A percentile compares a stretch with the other conserved stretches of the same genome.
These are phyloP conservation scores for Phalaenopsis equestris DNA, from an alignment of 106 monocot species.

Conservation along the genomic window DNA sequence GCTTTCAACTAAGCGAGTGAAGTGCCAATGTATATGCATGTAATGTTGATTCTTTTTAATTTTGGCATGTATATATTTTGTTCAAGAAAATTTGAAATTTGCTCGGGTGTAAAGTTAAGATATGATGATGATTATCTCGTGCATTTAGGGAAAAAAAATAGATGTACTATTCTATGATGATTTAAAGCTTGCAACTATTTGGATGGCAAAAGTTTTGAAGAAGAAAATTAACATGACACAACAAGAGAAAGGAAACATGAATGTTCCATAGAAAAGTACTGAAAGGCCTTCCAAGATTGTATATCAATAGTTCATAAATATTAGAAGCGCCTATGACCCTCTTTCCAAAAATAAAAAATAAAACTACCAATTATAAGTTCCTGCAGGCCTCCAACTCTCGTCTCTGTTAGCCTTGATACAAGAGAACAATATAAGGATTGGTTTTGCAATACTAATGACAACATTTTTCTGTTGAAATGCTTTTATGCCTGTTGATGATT, in stretches of 20 bases:
- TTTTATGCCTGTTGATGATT: neutral
- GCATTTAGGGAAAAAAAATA: neutral
- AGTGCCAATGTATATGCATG: neutral
- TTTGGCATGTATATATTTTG: neutral
- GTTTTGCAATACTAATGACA: no score
- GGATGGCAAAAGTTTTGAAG: neutral
- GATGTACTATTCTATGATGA: neutral
- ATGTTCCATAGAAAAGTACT: no score
- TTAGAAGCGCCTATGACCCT: neutral
- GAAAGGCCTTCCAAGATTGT: neutral
- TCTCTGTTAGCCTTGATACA: neutral
- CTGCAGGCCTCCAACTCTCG: neutral
- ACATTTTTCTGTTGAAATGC: neutral
- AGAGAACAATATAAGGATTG: neutral
- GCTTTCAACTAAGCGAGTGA: neutral
- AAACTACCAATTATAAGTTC: neutral
- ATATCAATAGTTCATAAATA: neutral
- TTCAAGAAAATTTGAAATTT: neutral
- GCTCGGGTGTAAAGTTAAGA: neutral
- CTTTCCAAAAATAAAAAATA: neutral
- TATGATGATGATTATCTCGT: neutral
- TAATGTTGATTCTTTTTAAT: neutral
- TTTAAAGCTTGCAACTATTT: neutral
- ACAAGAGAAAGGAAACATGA: no score
- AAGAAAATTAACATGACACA: neutral